A percentile compares a stretch with the other conserved stretches of the same genome.
Conservation (phyloP, 1,139 yeast genomes). For the Saccharomyces hybrid region DNA sequence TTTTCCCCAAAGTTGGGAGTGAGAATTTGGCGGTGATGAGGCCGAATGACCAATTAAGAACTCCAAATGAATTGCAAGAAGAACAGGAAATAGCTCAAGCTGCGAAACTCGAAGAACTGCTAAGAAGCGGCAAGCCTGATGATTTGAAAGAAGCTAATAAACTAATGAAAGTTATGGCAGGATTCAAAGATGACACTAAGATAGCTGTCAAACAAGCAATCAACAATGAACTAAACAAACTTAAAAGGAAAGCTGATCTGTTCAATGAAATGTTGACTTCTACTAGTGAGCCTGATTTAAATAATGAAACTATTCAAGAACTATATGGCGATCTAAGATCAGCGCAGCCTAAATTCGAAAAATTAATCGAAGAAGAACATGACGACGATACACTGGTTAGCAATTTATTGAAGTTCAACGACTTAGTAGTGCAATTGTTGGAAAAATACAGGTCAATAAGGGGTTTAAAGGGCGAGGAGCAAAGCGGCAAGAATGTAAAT, state of each 20-base stretch:
- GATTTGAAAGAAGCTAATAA: conserved; percentile 95
- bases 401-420: conserved; percentile 65
- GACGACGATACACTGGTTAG: too few species aligned
- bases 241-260: conserved; percentile 82
- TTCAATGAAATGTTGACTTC: conserved; percentile 80
- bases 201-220: conserved; percentile 68
- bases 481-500: not conserved
- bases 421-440: conserved; percentile 62
- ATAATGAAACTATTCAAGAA: conserved; percentile 70
- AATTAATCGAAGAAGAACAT: conserved; percentile 72
- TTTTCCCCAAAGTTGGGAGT: conserved; percentile 82
- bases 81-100: too few species aligned
- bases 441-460: conserved; percentile 61
- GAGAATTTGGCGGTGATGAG: conserved; percentile 92
- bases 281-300: conserved; percentile 45
- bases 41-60: conserved; percentile 83
- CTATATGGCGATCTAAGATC: conserved; percentile 72
- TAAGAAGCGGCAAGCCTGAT: conserved; percentile 91
- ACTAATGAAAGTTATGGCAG: conserved; percentile 97
- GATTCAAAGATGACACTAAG: conserved; percentile 74
- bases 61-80: conserved; percentile 82
- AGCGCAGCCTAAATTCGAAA: conserved; percentile 81
- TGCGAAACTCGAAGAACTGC: conserved; percentile 91
- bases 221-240: conserved; percentile 74
- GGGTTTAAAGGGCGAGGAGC: conserved; percentile 31